Evolutionary conservation across 805 yeast species (phyloP), one percentile per base, ranked within the genome.

Genomic region (Myxozyma monticola): DNA sequence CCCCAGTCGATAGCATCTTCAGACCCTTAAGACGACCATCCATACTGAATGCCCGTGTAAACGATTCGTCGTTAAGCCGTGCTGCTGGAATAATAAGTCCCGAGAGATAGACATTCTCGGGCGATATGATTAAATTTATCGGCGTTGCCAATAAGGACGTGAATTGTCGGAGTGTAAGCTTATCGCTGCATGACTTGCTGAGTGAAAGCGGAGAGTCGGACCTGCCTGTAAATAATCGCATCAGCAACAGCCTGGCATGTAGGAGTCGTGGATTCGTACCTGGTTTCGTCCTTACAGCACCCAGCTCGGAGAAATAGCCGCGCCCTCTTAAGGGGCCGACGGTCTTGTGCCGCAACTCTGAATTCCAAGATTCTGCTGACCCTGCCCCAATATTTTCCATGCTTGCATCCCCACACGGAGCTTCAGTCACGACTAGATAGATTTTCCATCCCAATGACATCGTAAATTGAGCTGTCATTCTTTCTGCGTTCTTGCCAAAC

Each of bases 321-420:
- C 95, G 66, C 0, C 97, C 97, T 60, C 96, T 33, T n/a, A 54
- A 15, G 15, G 45, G 51, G 5, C 30, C 36, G 24, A 55, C 60
- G 21, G 54, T 53, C 1, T 45, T 55, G 15, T 59, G 21, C 6
- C 38, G 33, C 9, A 12, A n/a, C 18, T 31, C 42, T 1, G 25
- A 26, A 6, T 51, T 47, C 50, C 55, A 44, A n/a, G 48, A 24
- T 3, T 31, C 37, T 25, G 44, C 17, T 21, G 34, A 20, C n/a
- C 55, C 55, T 2, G 70, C 51, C 22, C 65, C 61, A 0, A 68
- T 34, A n/a, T 67, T 57, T 26, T 74, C 75, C 80, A 88, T 77
- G 4, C 95, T 84, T 0, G 87, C 82, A 65, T 90, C 97, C 0
- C 98, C 98, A 70, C 98, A 90, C 0, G 97, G 97, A 0, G 83